Base-by-base conservation (phyloP, 108 stramenopile species). In the Nannochloropsis salina region DNA sequence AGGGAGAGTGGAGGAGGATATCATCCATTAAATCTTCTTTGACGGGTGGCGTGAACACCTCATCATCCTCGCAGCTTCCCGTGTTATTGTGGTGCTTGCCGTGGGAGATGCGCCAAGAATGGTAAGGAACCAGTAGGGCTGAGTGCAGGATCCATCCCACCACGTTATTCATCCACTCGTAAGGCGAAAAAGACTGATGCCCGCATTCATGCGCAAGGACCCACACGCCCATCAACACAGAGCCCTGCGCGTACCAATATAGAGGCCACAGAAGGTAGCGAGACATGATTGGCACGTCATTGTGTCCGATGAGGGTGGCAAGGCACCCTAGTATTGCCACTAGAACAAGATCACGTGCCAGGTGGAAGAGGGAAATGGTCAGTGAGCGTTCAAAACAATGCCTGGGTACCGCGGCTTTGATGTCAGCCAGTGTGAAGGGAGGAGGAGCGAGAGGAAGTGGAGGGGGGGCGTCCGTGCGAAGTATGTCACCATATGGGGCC, bases 131-230 rank as follows among this genome's bases (percentile, higher is more conserved):
- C 44, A 99, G 92, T 80, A 99, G 91, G 2, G 93, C 94, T 47
- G 97, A 96, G 90, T 99, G 99, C 90, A 96, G 89, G 82, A 99
- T 83, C 88, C 94, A 95, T 81, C 99, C 99, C 80, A 97, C 94
- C 45, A 93, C 82, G 91, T 99, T 96, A 88, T 99, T 99, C 85
- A 96, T 92, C 42, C 93, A 89, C 90, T 97, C 94, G 44, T 89
- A 93, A 2, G 94, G 93, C 12, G 95, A 95, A 87, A 98, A 99
- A 84, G 97, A 96, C 74, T 96, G 96, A 89, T 99, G 99, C 80
- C 99, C 99, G 86, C 98, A 98, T 86, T 99, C 99, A 88, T 99
- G 99, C 2, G 95, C 98, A 3, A 99, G 86, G 42, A 99, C 99
- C 99, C 99, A 99, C 41, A 96, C 96, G 9, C 99, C 98, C 31